Base-by-base conservation (phyloP, 2,329 filamentous ascomycete species). In the Ophiostoma australiae region DNA sequence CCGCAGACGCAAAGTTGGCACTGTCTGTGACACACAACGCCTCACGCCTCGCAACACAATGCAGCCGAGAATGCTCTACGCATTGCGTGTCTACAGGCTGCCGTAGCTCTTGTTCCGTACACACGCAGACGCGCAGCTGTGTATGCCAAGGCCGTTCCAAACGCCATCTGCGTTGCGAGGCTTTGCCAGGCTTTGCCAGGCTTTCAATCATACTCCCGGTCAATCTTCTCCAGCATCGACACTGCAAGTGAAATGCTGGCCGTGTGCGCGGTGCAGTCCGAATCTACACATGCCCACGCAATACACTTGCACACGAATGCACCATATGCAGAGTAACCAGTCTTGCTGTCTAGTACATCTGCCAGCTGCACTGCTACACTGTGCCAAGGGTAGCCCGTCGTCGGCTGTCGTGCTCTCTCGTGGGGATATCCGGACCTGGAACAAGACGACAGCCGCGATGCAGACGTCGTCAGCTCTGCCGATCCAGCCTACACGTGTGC, bases 391-490 rank as follows among this genome's bases (percentile, higher is more conserved):
- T 39, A 20, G 20, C 20, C 20, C 20, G 44, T 48, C 20, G 20
- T 48, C 44, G 52, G 23, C 52, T 31, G 52, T 58, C 48, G 48
- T 23, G 48, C 39, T 41, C 10, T 41, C 39, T 33, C 27, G 58
- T 63, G 58, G 58, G 58, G 58, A 63, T 63, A 63, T 63, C 58
- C 58, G 58, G 58, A 58, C 58, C 27, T 4, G 13, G 27, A 63
- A 7, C 58, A 63, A 33, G 58, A 63, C 27, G 27, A 63, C 58
- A 63, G 58, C 58, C 58, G 58, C 27, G 58, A 33, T 63, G 27
- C 58, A 63, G 58, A 63, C 27, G 58, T 63, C 58, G 58, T 63
- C 58, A 63, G 52, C 52, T 31, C 58, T 63, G 58, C 58, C 58
- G 58, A 33, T 33, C 58, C 27, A 31, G 58, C 7, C 52, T n/a